Percentiles rank a stretch among this genome's conserved stretches.
Conservation (phyloP, 1,284 basidiomycete genomes). For the Apiotrichum montevideense region DNA sequence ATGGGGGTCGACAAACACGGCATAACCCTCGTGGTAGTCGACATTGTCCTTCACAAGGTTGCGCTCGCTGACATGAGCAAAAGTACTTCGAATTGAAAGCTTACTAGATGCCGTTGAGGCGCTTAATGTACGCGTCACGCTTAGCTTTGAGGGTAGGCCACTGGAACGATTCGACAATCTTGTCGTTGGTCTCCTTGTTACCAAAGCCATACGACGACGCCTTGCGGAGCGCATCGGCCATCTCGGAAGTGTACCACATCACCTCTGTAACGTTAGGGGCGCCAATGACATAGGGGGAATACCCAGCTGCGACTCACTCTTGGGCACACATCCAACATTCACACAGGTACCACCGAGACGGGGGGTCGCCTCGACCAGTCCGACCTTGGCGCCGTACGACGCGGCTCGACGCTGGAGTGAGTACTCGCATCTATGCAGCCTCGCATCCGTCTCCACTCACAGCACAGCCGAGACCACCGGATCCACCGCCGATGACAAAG, state of each 20-base stretch:
- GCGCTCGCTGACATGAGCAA: slow-evolving; percentile 48
- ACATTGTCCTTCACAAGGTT: slow-evolving; percentile 87
- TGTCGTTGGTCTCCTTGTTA: slow-evolving; percentile 49
- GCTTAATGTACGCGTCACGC: slow-evolving; percentile 89
- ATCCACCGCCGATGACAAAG: slow-evolving; percentile 47
- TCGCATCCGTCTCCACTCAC: slow-evolving; percentile 22
- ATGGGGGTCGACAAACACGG: slow-evolving; percentile 61
- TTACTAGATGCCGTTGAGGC: slow-evolving; percentile 83
- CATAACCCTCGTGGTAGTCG: slow-evolving; percentile 79
- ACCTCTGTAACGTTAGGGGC: slow-evolving; percentile 54
- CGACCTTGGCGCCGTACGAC: slow-evolving; percentile 92
- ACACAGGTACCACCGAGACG: slow-evolving; percentile 93
- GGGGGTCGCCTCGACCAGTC: slow-evolving; percentile 72
- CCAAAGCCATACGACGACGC: slow-evolving; percentile 71
- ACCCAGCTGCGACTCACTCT: slow-evolving; percentile 16
- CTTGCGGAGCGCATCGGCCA: slow-evolving; percentile 73
- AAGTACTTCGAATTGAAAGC: not conserved
- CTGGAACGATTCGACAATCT: slow-evolving; percentile 61
- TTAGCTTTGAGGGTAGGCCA: slow-evolving; percentile 89
- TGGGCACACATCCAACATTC: slow-evolving; percentile 52
- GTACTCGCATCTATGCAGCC: not conserved
- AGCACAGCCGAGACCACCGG: slow-evolving; percentile 46
- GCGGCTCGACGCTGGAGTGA: slow-evolving; percentile 63
- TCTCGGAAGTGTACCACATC: slow-evolving; percentile 99
- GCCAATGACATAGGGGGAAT: not conserved